phyloP scores from a whole-genome alignment of 2,329 filamentous ascomycete species.

The Penicillium olsonii region DNA sequence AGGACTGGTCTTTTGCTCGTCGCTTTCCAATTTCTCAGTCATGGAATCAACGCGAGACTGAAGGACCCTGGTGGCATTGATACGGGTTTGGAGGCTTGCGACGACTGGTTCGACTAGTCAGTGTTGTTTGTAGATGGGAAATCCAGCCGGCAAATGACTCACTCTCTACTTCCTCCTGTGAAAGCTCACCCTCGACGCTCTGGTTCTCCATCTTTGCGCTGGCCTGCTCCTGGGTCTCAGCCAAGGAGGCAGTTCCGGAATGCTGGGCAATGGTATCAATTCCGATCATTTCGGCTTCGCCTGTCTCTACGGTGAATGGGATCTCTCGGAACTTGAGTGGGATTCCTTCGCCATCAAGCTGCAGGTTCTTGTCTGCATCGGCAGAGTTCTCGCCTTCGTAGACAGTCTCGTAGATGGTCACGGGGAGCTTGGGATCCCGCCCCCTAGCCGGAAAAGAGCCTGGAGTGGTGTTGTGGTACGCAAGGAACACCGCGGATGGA shows the following conservation, averaged over 20 bases:
- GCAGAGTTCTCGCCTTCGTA: constrained; percentile 68
- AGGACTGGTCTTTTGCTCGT: too few species aligned
- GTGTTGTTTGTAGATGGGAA: constrained; percentile 13
- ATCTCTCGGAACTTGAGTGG: constrained; percentile 76
- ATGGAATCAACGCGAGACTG: constrained; percentile 74
- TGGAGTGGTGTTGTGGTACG: constrained; percentile 68
- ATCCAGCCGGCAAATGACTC: constrained; percentile 24
- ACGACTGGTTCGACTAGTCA: constrained; percentile 49
- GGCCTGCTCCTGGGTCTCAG: constrained; percentile 31
- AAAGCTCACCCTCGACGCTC: constrained; percentile 43
- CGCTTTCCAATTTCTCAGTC: constrained; percentile 64
- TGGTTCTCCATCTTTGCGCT: constrained; percentile 23
- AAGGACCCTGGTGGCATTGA: constrained; percentile 93
- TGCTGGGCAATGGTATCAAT: constrained; percentile 90
- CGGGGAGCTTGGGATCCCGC: constrained; percentile 76
- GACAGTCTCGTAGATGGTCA: constrained; percentile 87
- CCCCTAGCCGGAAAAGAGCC: too few species aligned
- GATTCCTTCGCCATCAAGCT: constrained; percentile 67
- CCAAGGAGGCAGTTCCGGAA: constrained; percentile 74
- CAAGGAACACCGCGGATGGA: constrained; percentile 82
- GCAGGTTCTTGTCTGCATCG: constrained; percentile 64
- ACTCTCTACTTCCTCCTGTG: constrained; percentile 66
- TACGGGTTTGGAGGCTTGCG: constrained; percentile 75
- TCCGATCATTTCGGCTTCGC: constrained; percentile 96
- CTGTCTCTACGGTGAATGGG: constrained; percentile 85